Percentiles rank a stretch among this genome's conserved stretches.
Evolutionary conservation across 768 basidiomycete genomes (phyloP).

Genomic region (Rhizopogon roseolus): DNA sequence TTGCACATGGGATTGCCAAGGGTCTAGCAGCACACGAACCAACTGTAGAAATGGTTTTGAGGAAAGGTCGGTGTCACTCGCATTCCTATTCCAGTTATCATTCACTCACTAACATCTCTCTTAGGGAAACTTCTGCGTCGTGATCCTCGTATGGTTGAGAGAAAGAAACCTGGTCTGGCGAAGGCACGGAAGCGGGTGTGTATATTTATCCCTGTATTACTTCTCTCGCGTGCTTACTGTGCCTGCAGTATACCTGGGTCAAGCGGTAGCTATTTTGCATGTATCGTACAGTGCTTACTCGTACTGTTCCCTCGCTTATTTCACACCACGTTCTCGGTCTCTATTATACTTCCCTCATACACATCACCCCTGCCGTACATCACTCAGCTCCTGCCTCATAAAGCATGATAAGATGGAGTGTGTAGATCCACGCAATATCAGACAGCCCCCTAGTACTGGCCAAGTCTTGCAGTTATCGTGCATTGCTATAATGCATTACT

Average conservation of each 20-base stretch:
- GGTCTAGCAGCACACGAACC: conserved; percentile 71
- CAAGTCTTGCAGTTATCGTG: too few relatives aligned
- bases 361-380: background rate
- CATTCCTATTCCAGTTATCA: background rate
- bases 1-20: conserved; percentile 73
- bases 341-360: background rate
- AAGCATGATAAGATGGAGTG: too few relatives aligned
- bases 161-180: conserved; percentile 91
- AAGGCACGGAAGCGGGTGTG: conserved; percentile 91
- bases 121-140: conserved; percentile 81
- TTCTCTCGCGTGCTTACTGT: background rate
- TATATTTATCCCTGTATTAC: conserved; percentile 13
- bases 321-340: background rate
- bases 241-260: conserved; percentile 84
- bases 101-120: background rate
- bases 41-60: conserved; percentile 57
- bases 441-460: too few relatives aligned
- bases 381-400: background rate
- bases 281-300: background rate
- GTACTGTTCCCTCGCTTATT: background rate
- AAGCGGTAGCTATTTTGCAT: conserved; percentile 60
- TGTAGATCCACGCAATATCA: too few relatives aligned
- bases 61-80: conserved; percentile 52
- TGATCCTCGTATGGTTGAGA: conserved; percentile 97
- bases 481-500: too few relatives aligned